A percentile compares a stretch with the other conserved stretches of the same genome.
These are phyloP conservation scores for Schizochytrium sp. DNA, from an alignment of 108 stramenopile species.

Conservation along the genomic window DNA sequence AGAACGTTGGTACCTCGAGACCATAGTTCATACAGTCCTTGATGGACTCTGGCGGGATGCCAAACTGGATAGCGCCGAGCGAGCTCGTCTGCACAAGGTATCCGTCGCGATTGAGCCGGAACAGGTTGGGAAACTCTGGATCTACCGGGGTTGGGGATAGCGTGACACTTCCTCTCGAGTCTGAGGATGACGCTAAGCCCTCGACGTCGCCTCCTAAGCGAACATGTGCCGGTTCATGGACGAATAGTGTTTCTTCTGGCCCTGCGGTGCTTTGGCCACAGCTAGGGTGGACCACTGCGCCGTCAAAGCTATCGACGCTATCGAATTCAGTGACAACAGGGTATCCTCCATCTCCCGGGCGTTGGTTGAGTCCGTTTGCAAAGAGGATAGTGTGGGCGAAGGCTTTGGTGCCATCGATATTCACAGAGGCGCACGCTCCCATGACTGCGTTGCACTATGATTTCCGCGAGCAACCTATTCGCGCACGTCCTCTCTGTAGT, in stretches of 20 bases:
- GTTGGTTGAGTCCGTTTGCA: no score
- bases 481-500: no score
- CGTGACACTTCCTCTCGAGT: background rate
- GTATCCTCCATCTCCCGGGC: background rate
- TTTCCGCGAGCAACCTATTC: no score
- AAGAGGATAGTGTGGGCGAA: no score
- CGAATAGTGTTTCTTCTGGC: background rate
- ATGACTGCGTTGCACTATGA: no score
- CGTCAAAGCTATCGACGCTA: background rate
- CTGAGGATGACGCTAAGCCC: background rate
- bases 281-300: background rate
- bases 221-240: background rate
- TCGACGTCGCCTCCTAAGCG: background rate
- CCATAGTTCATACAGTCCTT: conserved; percentile 38
- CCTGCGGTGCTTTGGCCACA: background rate
- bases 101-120: background rate
- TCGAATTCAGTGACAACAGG: background rate
- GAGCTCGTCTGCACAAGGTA: background rate
- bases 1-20: conserved; percentile 34
- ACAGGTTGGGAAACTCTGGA: background rate
- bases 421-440: no score
- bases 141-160: background rate
- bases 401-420: no score
- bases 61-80: background rate
- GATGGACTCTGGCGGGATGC: background rate